These are phyloP conservation scores for Rhytidiadelphus loreus DNA, from an alignment of 225 moss, liverwort and hornwort genomes.

Conservation along the genomic window DNA sequence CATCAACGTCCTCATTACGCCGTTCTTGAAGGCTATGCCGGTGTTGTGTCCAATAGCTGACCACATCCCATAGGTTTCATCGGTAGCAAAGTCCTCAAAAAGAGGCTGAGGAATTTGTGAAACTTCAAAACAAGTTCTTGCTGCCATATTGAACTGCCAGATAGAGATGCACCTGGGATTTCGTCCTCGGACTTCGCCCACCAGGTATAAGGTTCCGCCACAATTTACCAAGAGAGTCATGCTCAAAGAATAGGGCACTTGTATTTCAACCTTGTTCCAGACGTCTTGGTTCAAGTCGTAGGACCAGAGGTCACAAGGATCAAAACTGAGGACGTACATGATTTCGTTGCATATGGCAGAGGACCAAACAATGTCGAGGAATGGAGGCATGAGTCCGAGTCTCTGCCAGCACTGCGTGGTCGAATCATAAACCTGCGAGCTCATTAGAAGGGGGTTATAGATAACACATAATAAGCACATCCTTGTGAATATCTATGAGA, in stretches of 20 bases:
- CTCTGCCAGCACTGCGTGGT: conserved; percentile 23
- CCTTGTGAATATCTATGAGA: not conserved
- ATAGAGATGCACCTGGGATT: conserved; percentile 41
- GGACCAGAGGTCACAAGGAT: conserved; percentile 46
- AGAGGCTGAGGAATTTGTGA: conserved; percentile 42
- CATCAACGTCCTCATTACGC: conserved; percentile 33
- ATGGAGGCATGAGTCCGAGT: conserved; percentile 35
- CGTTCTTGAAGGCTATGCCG: conserved; percentile 49
- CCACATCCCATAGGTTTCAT: conserved; percentile 49
- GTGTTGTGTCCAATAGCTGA: conserved; percentile 39
- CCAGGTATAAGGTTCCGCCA: conserved; percentile 17
- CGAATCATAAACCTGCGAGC: conserved; percentile 39
- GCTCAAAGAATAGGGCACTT: conserved; percentile 37
- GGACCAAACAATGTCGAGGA: conserved; percentile 49
- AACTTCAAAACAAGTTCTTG: conserved; percentile 19
- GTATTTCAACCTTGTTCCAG: conserved; percentile 40
- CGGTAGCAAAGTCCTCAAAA: conserved; percentile 23
- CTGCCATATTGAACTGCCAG: conserved; percentile 39
- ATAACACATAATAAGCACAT: not conserved
- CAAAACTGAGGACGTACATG: conserved; percentile 46
- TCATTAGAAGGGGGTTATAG: not conserved
- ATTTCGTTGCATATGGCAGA: conserved; percentile 30
- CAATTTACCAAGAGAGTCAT: conserved; percentile 45
- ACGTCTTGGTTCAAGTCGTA: conserved; percentile 25
- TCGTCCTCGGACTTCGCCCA: conserved; percentile 37